A percentile compares a stretch with the other conserved stretches of the same genome.
Conservation (phyloP, 805 yeast genomes). For the Isabelozyma gotoi region DNA sequence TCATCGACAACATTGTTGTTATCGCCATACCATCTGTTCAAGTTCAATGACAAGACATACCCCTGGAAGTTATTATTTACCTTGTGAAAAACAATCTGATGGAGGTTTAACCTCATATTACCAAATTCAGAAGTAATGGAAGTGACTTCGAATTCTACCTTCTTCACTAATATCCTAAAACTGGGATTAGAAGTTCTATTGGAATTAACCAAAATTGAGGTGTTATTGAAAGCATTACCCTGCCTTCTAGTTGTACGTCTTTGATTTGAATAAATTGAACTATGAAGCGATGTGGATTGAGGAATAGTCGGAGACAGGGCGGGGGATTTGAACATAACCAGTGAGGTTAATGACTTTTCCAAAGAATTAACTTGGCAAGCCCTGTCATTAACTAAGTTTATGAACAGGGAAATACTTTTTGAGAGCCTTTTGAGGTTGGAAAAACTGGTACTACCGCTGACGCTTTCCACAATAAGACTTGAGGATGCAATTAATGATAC, state of each 20-base stretch:
- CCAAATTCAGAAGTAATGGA: slow-evolving; percentile 26
- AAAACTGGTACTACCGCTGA: slow-evolving; percentile 10
- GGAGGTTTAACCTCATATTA: slow-evolving; percentile 12
- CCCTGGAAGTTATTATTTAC: slow-evolving; percentile 23
- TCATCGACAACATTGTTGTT: slow-evolving; percentile 8
- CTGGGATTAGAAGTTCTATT: slow-evolving; percentile 40
- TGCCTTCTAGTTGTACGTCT: slow-evolving; percentile 12
- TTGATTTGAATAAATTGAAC: slow-evolving; percentile 8
- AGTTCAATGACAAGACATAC: slow-evolving; percentile 13
- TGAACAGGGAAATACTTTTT: slow-evolving; percentile 8
- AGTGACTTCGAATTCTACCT: slow-evolving; percentile 13
- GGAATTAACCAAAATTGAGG: slow-evolving; percentile 20
- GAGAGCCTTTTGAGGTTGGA: slow-evolving; percentile 8
- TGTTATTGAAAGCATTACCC: slow-evolving; percentile 9
- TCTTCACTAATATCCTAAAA: slow-evolving; percentile 24
- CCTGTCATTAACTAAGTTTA: not conserved
- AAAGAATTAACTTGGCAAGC: slow-evolving; percentile 10
- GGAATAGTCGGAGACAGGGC: too few relatives aligned
- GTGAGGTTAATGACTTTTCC: slow-evolving; percentile 7
- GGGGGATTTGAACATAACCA: not conserved
- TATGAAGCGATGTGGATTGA: slow-evolving; percentile 3
- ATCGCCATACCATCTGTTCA: slow-evolving; percentile 10
- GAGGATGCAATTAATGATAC: slow-evolving; percentile 13
- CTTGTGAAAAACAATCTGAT: slow-evolving; percentile 16
- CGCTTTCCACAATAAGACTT: slow-evolving; percentile 12